Conservation (phyloP, 768 basidiomycete genomes). For the Coprinellus micaceus region DNA sequence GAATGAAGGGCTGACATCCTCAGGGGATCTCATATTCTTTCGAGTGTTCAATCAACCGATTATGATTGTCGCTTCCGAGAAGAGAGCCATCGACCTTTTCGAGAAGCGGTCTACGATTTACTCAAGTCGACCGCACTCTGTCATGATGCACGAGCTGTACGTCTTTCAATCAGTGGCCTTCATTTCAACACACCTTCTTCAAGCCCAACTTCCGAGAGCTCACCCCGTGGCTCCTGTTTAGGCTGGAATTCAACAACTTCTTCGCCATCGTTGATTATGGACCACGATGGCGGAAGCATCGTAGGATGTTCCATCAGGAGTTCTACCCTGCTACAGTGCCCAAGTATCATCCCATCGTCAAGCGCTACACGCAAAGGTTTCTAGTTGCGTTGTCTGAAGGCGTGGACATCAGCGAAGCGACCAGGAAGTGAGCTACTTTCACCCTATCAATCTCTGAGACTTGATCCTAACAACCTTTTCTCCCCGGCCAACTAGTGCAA, state of each 20-base stretch:
- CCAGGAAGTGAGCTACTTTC: neutral
- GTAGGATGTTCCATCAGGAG: conserved; percentile 22
- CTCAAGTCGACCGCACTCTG: conserved; percentile 22
- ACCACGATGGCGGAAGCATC: conserved; percentile 19
- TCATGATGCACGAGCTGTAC: conserved; percentile 40
- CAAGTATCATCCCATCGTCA: conserved; percentile 16
- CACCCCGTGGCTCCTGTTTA: neutral
- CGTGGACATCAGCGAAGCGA: neutral
- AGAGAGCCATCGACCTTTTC: conserved; percentile 6
- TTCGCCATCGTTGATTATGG: conserved; percentile 35
- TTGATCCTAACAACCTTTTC: too few relatives aligned
- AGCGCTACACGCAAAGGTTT: neutral
- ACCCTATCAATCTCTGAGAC: neutral
- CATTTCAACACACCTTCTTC: too few relatives aligned
- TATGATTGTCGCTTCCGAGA: conserved; percentile 2
- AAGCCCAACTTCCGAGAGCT: neutral
- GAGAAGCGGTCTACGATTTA: conserved; percentile 8
- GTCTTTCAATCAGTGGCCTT: conserved; percentile 1
- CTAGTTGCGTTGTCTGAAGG: neutral
- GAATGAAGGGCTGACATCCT: neutral
- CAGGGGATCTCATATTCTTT: conserved; percentile 11
- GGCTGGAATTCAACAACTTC: conserved; percentile 38
- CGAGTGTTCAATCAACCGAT: conserved; percentile 4
- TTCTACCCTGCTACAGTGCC: conserved; percentile 17
- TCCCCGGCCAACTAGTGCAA: too few relatives aligned